Evolutionary conservation across 2,329 filamentous ascomycete species (phyloP), one percentile per base, ranked within the genome.

Genomic region (Diaporthe australafricana): DNA sequence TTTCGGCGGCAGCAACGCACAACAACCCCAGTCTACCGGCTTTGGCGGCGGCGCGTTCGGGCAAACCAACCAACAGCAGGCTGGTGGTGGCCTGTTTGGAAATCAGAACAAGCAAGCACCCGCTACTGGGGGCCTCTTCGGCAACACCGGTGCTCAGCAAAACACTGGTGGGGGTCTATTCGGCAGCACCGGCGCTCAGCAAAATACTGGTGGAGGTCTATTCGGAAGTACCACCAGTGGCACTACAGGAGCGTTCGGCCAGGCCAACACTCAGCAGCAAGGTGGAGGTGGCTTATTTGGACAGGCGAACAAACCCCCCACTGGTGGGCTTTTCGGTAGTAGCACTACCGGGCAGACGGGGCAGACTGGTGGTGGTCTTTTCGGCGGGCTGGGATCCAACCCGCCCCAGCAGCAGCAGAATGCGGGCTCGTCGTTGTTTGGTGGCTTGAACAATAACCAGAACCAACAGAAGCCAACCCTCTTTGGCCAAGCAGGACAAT

Each of bases 381-480:
- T 92, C 73, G 88, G 89, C 17, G 77, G 77, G 27, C 75, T 84
- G 12, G 80, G 78, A 9, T 76, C 78, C 17, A 79, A 65, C 38
- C 79, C 83, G 68, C 74, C 60, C 0, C 77, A 83, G 73, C 81
- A 83, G 70, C 83, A 84, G 73, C 83, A 80, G 48, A 78, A 81
- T 35, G 80, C 84, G 52, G 35, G 25, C n/a, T 62, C 72, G 22
- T 73, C 72, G 32, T 76, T 91, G 7, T 90, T 91, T 74, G 85
- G 87, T 17, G 78, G 77, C 45, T 75, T 86, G 79, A 86, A 50
- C 22, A 47, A 25, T 53, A 40, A 81, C 56, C 87, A 89, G 76
- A 85, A 84, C 77, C 85, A 88, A 75, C 83, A 86, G 70, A 90
- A 89, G 76, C 86, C 89, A 4, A 83, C 85, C n/a, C 76, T 90